Conservation (phyloP, 2,329 filamentous ascomycete genomes). For the Fusarium clavum region DNA sequence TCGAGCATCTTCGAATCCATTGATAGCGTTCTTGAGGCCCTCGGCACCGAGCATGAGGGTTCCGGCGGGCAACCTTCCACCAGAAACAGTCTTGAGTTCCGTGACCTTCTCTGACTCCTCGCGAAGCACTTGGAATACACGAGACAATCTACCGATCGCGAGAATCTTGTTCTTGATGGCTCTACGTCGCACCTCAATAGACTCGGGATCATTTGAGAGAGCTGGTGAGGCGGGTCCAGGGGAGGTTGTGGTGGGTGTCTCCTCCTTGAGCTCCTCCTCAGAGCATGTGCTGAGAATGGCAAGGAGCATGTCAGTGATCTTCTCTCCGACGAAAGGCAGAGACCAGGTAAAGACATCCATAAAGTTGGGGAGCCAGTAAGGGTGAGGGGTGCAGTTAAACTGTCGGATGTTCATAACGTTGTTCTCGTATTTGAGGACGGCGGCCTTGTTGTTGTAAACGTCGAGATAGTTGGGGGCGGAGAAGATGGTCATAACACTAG, state of each 20-base stretch:
- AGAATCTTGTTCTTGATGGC: slow-evolving; percentile 99
- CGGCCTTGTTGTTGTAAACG: slow-evolving; percentile 99
- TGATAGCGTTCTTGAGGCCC: slow-evolving; percentile 98
- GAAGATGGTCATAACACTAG: slow-evolving; percentile 99
- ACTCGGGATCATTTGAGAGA: slow-evolving; percentile 76
- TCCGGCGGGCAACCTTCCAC: slow-evolving; percentile 90
- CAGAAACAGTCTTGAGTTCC: slow-evolving; percentile 95
- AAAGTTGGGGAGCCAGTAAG: slow-evolving; percentile 99
- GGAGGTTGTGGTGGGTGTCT: slow-evolving; percentile 76
- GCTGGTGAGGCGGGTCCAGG: slow-evolving; percentile 81
- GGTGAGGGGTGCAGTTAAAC: slow-evolving; percentile 99
- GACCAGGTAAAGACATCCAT: slow-evolving; percentile 99
- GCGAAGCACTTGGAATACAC: slow-evolving; percentile 97
- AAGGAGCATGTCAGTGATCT: slow-evolving; percentile 99
- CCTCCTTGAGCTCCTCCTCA: slow-evolving; percentile 97
- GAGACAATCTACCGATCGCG: slow-evolving; percentile 93
- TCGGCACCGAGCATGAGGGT: slow-evolving; percentile 98
- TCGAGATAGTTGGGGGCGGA: slow-evolving; percentile 98
- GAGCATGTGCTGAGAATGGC: slow-evolving; percentile 98
- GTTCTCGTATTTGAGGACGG: slow-evolving; percentile 98
- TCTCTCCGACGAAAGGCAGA: slow-evolving; percentile 96
- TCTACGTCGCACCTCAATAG: slow-evolving; percentile 91
- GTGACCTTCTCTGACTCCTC: slow-evolving; percentile 98
- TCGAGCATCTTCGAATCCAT: slow-evolving; percentile 93
- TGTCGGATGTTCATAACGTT: slow-evolving; percentile 99